Conservation (phyloP, 495 filamentous ascomycete genomes). For the Neurospora africana region DNA sequence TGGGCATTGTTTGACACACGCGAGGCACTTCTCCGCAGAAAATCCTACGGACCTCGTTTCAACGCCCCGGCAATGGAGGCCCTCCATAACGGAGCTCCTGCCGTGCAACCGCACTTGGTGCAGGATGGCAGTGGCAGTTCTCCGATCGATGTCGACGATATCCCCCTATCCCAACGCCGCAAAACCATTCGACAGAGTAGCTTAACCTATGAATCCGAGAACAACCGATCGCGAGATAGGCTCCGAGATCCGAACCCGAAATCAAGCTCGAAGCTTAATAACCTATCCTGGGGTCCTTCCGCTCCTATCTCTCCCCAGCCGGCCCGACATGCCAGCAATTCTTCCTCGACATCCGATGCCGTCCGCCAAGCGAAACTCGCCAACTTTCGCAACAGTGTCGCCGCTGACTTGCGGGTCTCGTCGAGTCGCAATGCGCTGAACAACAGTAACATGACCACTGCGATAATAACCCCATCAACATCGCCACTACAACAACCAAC, state of each 20-base stretch:
- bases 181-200: slow-evolving; percentile 40
- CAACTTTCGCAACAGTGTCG: slow-evolving; percentile 65
- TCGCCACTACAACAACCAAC: not conserved
- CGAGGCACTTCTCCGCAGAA: slow-evolving; percentile 47
- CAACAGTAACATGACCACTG: not conserved
- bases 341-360: slow-evolving; percentile 22
- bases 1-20: slow-evolving; percentile 52
- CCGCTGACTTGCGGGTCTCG: slow-evolving; percentile 44
- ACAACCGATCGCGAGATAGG: not conserved
- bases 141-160: slow-evolving; percentile 46
- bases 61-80: slow-evolving; percentile 16
- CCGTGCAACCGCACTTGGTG: slow-evolving; percentile 5
- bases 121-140: slow-evolving; percentile 13
- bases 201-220: not conserved
- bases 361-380: slow-evolving; percentile 54
- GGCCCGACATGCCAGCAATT: slow-evolving; percentile 25
- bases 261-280: slow-evolving; percentile 7
- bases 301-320: slow-evolving; percentile 51
- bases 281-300: slow-evolving; percentile 16
- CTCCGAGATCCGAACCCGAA: slow-evolving; percentile 11
- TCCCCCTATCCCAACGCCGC: slow-evolving; percentile 63
- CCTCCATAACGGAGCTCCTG: slow-evolving; percentile 10
- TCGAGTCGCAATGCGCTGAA: not conserved
- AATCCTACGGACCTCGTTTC: slow-evolving; percentile 20
- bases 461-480: not conserved